phyloP scores from a whole-genome alignment of 306 rosid genomes.

The Alnus glutinosa region DNA sequence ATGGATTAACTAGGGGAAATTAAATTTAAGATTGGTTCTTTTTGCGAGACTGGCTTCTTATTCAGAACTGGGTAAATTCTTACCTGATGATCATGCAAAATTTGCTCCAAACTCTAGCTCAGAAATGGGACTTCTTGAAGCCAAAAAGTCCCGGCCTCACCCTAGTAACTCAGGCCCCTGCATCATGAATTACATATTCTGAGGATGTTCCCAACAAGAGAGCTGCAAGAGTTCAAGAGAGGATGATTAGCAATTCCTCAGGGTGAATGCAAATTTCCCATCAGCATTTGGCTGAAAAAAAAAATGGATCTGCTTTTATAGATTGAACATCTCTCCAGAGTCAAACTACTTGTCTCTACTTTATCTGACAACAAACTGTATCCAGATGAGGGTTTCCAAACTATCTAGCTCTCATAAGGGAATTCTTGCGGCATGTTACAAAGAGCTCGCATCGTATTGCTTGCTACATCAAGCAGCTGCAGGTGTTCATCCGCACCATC shows the following conservation, averaged over 20 bases:
- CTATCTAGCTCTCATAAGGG: constrained; percentile 34
- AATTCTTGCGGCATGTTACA: constrained; percentile 65
- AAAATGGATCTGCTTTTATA: neutral
- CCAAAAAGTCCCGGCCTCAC: neutral
- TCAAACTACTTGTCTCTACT: neutral
- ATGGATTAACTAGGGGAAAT: neutral
- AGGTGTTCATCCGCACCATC: constrained; percentile 91
- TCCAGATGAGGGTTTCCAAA: constrained; percentile 14
- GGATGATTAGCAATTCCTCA: neutral
- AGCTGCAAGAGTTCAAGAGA: too few species aligned
- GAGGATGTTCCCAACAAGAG: too few species aligned
- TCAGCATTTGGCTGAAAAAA: neutral
- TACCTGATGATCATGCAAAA: neutral
- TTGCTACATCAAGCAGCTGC: constrained; percentile 82
- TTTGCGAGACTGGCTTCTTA: neutral
- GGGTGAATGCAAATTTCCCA: neutral
- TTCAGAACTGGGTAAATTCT: neutral
- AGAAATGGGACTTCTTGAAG: neutral
- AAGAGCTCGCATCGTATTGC: constrained; percentile 68
- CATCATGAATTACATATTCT: neutral
- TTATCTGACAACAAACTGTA: constrained; percentile 7
- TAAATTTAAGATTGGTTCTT: neutral
- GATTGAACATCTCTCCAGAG: neutral
- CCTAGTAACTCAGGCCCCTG: neutral
- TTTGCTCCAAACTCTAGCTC: neutral